phyloP scores from a whole-genome alignment of 2,329 filamentous ascomycete genomes.

The Neurospora sp. region DNA sequence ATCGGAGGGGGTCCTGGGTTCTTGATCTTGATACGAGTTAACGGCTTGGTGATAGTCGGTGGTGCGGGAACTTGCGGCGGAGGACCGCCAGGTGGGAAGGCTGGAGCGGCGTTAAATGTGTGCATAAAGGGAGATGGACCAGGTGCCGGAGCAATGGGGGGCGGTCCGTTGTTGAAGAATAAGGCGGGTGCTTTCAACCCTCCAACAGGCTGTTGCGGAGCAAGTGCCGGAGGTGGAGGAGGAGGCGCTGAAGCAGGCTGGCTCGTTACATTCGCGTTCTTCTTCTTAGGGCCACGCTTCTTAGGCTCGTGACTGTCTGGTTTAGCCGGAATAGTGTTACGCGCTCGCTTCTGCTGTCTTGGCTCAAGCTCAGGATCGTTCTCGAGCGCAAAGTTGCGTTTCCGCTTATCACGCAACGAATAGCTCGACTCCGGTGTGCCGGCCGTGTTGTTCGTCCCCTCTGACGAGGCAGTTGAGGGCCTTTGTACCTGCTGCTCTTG shows the following conservation, averaged over 20 bases:
- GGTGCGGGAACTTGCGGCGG: slow-evolving; percentile 13
- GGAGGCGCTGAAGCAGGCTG: not conserved
- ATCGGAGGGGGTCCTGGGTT: not conserved
- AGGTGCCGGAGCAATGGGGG: slow-evolving; percentile 4
- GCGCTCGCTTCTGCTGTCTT: slow-evolving; percentile 24
- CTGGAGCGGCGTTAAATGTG: slow-evolving; percentile 16
- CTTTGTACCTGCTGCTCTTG: slow-evolving; percentile 33
- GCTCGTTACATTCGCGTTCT: slow-evolving; percentile 4
- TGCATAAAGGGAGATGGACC: slow-evolving; percentile 11
- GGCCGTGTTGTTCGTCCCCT: slow-evolving; percentile 25
- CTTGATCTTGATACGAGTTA: slow-evolving; percentile 16
- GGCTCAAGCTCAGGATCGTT: slow-evolving; percentile 30
- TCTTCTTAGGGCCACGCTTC: slow-evolving; percentile 14
- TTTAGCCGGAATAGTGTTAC: slow-evolving; percentile 4
- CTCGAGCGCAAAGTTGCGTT: slow-evolving; percentile 42
- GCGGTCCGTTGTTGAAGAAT: slow-evolving; percentile 6
- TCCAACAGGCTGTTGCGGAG: slow-evolving; percentile 3
- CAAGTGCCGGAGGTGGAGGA: not conserved
- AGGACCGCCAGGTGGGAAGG: slow-evolving; percentile 8
- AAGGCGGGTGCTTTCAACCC: slow-evolving; percentile 8
- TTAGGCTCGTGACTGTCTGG: slow-evolving; percentile 14
- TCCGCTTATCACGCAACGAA: slow-evolving; percentile 44
- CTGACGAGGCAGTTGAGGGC: slow-evolving; percentile 42
- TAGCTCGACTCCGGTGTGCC: slow-evolving; percentile 41
- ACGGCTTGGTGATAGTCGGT: slow-evolving; percentile 16